Conservation (phyloP, 352 stramenopile species). For the Phytopythium delawarense region DNA sequence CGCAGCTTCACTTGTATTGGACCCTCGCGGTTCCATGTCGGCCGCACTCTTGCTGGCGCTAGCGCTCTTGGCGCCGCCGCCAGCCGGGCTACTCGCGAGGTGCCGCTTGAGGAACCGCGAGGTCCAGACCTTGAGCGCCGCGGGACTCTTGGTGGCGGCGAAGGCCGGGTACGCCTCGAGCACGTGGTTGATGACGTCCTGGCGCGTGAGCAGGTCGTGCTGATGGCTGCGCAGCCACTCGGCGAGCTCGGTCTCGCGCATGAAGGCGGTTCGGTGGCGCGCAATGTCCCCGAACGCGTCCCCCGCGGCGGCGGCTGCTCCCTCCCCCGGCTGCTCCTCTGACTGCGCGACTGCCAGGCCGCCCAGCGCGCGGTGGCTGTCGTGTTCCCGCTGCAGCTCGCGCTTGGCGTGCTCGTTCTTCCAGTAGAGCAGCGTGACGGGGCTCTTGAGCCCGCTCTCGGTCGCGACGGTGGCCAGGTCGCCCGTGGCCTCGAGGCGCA, state of each 20-base stretch:
- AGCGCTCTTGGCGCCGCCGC: neutral
- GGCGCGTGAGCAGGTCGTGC: conserved; percentile 42
- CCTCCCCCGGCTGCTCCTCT: neutral
- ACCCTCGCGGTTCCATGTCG: neutral
- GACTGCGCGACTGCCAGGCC: neutral
- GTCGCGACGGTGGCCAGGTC: conserved; percentile 31
- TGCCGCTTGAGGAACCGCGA: conserved; percentile 64
- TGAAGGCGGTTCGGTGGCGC: conserved; percentile 13
- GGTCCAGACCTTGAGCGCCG: conserved; percentile 62
- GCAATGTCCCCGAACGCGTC: neutral
- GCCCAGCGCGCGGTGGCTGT: neutral
- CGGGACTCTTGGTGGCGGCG: conserved; percentile 42
- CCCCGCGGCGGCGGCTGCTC: conserved; percentile 4
- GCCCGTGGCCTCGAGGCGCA: conserved; percentile 16
- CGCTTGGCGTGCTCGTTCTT: conserved; percentile 40
- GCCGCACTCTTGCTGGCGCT: neutral
- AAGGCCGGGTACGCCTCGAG: conserved; percentile 49
- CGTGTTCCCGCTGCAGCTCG: conserved; percentile 5
- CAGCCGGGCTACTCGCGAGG: conserved; percentile 11
- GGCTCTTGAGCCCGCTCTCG: conserved; percentile 52
- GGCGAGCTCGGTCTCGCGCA: conserved; percentile 35
- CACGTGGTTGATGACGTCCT: conserved; percentile 63
- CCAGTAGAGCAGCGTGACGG: conserved; percentile 59
- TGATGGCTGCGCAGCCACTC: conserved; percentile 47
- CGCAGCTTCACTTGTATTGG: neutral